These are phyloP conservation scores for Ganoderma boninense DNA, from an alignment of 1,284 basidiomycete genomes.

Conservation along the genomic window DNA sequence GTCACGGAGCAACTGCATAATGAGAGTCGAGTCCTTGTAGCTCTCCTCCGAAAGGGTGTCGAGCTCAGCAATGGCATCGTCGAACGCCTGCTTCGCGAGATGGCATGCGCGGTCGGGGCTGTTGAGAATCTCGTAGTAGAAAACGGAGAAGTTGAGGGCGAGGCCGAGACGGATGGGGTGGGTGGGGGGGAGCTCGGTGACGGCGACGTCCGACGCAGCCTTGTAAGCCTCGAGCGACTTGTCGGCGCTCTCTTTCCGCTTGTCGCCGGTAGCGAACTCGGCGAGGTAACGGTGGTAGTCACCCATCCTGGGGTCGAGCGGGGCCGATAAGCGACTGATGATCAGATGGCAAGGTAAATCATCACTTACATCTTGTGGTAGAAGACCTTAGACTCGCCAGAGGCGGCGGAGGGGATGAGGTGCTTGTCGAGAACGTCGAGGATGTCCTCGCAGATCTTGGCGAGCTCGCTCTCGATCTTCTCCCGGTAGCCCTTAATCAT, in stretches of 20 bases:
- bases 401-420: constrained; percentile 97
- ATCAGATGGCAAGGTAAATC: neutral
- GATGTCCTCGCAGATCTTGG: constrained; percentile 99
- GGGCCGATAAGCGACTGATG: constrained; percentile 9
- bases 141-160: constrained; percentile 99
- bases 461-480: constrained; percentile 98
- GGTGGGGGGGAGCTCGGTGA: constrained; percentile 97
- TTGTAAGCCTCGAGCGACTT: constrained; percentile 99
- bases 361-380: constrained; percentile 98
- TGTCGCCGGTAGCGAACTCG: constrained; percentile 99
- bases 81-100: constrained; percentile 99
- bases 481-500: constrained; percentile 99
- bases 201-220: constrained; percentile 97
- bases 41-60: constrained; percentile 99
- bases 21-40: constrained; percentile 99
- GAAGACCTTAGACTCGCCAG: constrained; percentile 99
- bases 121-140: constrained; percentile 99
- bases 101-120: constrained; percentile 99
- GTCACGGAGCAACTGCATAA: constrained; percentile 99
- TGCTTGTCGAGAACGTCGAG: constrained; percentile 99
- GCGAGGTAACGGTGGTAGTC: constrained; percentile 99
- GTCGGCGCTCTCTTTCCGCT: constrained; percentile 98
- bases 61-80: constrained; percentile 99
- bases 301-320: constrained; percentile 83
- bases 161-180: constrained; percentile 99